Base-by-base conservation (phyloP, 179 eudicot genomes). In the Gypsophila paniculata region DNA sequence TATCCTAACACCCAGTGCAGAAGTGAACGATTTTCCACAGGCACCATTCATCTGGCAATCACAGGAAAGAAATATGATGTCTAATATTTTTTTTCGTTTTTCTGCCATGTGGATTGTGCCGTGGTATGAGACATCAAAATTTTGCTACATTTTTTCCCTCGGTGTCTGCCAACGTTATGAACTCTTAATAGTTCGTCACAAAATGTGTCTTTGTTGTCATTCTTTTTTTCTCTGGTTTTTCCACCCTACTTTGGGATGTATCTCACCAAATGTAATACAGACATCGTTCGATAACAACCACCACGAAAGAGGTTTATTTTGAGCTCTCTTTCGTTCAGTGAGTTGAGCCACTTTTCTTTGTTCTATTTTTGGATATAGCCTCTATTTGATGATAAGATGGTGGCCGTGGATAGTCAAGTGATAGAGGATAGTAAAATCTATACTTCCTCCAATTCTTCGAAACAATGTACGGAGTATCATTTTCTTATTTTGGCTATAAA, bases 31-130 rank as follows among this genome's bases (percentile, higher is more conserved):
- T 19, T 36, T 68, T 75, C 69, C 69, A 69, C 61, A 49, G 32
- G 71, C 34, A 23, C 32, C 58, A 36, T 58, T 44, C 49, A 17
- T 75, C n/a, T 44, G 15, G 36, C 39, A 68, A 46, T 48, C 58
- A 32, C 59, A 68, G 67, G 58, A 74, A 74, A 71, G 70, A 67
- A 26, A 32, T 21, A 52, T 13, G 59, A 48, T 58, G 14, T 71
- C 58, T 26, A 8, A 7, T 67, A 22, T 13, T 21, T 12, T 66
- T 42, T 18, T 36, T 44, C 5, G 44, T 57, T 19, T 29, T 42
- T 55, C 42, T 68, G 58, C 71, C 18, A 58, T 74, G 67, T 11
- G 52, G 19, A 59, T 26, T 6, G 18, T 42, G 59, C 67, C 54
- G 34, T 38, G 48, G 32, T 48, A 66, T 44, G 70, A 48, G 70